Percentiles rank a stretch among this genome's conserved stretches.
Conservation (phyloP, 768 basidiomycete genomes). For the Steccherinum ochraceum region DNA sequence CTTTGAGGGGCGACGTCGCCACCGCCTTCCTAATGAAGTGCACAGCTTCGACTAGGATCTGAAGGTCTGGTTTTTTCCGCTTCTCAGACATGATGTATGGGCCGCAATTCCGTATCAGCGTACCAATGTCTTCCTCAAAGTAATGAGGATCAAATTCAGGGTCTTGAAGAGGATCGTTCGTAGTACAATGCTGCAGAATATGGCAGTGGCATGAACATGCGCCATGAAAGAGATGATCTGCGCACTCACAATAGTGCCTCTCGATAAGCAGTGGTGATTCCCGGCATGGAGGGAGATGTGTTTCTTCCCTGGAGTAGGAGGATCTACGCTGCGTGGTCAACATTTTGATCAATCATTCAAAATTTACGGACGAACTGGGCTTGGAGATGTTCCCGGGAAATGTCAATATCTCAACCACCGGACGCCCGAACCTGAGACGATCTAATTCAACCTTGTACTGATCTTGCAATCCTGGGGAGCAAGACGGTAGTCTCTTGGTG, state of each 20-base stretch:
- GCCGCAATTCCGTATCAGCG: too few species aligned
- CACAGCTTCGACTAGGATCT: too few species aligned
- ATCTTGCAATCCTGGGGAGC: constrained; percentile 3
- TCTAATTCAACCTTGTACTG: constrained; percentile 8
- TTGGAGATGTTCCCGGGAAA: not conserved
- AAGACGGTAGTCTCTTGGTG: not conserved
- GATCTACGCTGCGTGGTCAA: not conserved
- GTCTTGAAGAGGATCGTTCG: constrained; percentile 18
- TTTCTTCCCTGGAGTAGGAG: too few species aligned
- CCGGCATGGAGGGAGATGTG: too few species aligned
- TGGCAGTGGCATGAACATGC: too few species aligned
- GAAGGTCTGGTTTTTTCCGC: too few species aligned
- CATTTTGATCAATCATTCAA: not conserved
- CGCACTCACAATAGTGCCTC: not conserved
- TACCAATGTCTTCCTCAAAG: too few species aligned
- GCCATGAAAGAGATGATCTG: too few species aligned
- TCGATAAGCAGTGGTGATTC: too few species aligned
- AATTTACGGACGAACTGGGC: not conserved
- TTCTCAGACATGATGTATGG: too few species aligned
- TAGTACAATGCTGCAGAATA: not conserved
- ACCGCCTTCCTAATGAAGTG: too few species aligned
- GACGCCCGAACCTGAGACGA: not conserved
- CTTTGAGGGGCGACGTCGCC: too few species aligned
- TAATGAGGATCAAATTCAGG: constrained; percentile 28
- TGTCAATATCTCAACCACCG: not conserved